These are phyloP conservation scores for Neurospora sp. DNA, from an alignment of 495 filamentous ascomycete genomes.

Conservation along the genomic window DNA sequence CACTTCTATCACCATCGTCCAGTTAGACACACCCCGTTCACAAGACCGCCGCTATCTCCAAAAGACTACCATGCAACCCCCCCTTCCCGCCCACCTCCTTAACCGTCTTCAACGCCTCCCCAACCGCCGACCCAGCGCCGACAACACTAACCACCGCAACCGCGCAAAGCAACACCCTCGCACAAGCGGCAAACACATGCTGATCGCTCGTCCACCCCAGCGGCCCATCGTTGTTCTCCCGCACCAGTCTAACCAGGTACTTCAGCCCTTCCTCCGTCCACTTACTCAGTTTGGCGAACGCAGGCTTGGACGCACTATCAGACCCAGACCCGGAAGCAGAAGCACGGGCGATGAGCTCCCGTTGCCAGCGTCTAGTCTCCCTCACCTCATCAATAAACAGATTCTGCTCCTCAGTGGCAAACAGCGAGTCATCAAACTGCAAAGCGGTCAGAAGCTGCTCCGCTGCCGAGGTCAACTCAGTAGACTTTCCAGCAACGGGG, in stretches of 20 bases:
- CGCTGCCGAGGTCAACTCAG: constrained; percentile 30
- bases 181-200: constrained; percentile 58
- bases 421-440: constrained; percentile 61
- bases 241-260: constrained; percentile 29
- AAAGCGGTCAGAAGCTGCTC: constrained; percentile 38
- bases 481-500: not conserved
- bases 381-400: constrained; percentile 70
- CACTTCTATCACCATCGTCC: not conserved
- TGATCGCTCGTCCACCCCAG: constrained; percentile 67
- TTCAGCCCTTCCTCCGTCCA: constrained; percentile 54
- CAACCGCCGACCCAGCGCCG: not conserved
- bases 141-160: constrained; percentile 14
- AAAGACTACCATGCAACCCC: constrained; percentile 24
- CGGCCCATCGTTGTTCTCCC: constrained; percentile 45
- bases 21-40: not conserved
- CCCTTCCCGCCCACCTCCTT: constrained; percentile 12
- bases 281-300: constrained; percentile 9
- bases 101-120: constrained; percentile 21
- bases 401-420: constrained; percentile 85
- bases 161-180: constrained; percentile 46
- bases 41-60: constrained; percentile 16
- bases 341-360: constrained; percentile 9
- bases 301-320: constrained; percentile 13
- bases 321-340: constrained; percentile 16
- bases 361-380: constrained; percentile 58